Evolutionary conservation across 1,139 yeast species (phyloP), one percentile per base, ranked within the genome.

Genomic region (Blastobotrys proliferans): DNA sequence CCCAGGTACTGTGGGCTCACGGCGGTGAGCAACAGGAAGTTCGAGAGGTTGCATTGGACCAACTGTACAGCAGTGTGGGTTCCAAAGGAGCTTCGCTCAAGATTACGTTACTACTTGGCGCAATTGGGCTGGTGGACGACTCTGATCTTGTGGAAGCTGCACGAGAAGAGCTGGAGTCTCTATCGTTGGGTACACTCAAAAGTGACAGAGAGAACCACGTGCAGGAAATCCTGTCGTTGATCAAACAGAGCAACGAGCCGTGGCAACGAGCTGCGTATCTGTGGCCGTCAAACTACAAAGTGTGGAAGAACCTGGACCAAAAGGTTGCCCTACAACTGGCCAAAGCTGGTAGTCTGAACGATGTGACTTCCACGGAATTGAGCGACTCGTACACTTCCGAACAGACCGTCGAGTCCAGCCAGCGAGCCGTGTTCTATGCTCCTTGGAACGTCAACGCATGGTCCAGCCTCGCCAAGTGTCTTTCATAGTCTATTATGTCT

Each of bases 1-100:
- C 94, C 0, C 95, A 87, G 57, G 82, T 88, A 1, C 70, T 92
- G 42, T 82, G 83, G 69, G 85, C 87, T 1, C 77, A 77, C 46
- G 83, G 80, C 6, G 76, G 80, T 0, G 77, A 73, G 18, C n/a
- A n/a, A n/a, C 8, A 25, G 11, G 57, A 54, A 2, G 80, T 92
- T 6, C 80, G 78, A 46, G 84, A 81, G 51, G 92, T 90, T 1
- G 95, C 96, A 0, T 59, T 86, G 41, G 70, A 68, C 32, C 69
- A 67, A 53, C 55, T 68, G 13, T 67, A 60, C 55, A 72, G 75
- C 10, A 78, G 74, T 55, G 77, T 88, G 37, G 83, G 76, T 48
- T 70, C 67, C 11, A 65, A 76, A 44, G 56, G 65, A 1, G 70
- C 83, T 1, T 76, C 86, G 1, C 64, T 86, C 36, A 60, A 78